phyloP scores from a whole-genome alignment of 768 basidiomycete genomes.

The Boletus subparvulus region DNA sequence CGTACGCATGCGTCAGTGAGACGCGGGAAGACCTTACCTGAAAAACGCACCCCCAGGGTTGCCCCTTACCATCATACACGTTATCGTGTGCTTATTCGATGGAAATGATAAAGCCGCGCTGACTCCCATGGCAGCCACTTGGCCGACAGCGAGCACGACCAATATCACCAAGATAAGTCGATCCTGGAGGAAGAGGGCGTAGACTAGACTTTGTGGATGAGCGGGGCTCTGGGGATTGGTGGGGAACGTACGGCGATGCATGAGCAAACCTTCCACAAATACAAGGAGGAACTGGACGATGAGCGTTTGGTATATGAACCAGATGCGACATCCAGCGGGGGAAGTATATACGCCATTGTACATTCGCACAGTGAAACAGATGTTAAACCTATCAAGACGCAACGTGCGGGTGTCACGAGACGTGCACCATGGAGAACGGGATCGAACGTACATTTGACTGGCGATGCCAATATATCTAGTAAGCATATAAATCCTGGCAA shows the following conservation, averaged over 20 bases:
- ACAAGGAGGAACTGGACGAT: constrained; percentile 14
- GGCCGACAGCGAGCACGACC: constrained; percentile 1
- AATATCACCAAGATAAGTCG: constrained; percentile 11
- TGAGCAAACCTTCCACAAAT: constrained; percentile 12
- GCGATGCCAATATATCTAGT: constrained; percentile 16
- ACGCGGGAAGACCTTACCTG: constrained; percentile 8
- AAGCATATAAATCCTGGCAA: constrained; percentile 8
- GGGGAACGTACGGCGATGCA: constrained; percentile 19
- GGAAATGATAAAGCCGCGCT: constrained; percentile 16
- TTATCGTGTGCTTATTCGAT: constrained; percentile 8
- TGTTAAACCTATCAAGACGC: constrained; percentile 15
- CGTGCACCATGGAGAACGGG: neutral
- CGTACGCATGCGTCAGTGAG: no score
- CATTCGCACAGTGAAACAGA: constrained; percentile 24
- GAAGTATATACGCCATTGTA: constrained; percentile 5
- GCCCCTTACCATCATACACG: constrained; percentile 14
- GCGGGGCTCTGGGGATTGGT: neutral
- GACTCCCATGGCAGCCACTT: constrained; percentile 17
- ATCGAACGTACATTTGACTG: constrained; percentile 19
- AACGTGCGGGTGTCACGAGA: neutral
- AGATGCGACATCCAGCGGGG: constrained; percentile 8
- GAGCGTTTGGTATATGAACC: constrained; percentile 19
- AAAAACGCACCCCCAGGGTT: constrained; percentile 18
- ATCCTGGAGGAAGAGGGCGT: constrained; percentile 14
- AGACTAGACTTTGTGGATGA: constrained; percentile 12